Evolutionary conservation across 2,329 filamentous ascomycete species (phyloP), one percentile per base, ranked within the genome.

Genomic region (Aspergillus floridensis): DNA sequence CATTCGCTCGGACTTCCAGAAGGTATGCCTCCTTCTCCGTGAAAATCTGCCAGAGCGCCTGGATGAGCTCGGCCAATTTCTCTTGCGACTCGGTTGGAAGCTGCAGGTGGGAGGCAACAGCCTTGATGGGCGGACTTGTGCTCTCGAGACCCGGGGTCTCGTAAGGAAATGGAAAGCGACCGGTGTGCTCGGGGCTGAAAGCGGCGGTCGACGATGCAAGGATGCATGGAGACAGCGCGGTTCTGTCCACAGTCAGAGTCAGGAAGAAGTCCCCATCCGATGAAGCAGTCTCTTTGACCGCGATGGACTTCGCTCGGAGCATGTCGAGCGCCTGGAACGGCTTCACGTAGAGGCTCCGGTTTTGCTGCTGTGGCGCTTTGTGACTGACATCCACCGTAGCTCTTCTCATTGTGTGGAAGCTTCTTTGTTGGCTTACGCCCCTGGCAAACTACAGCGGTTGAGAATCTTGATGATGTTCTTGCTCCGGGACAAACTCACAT

Each of bases 171-270:
- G 88, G 83, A 63, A 90, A 87, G 48, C 76, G 82, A 56, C 78
- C 79, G 3, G 82, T 77, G 24, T 76, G 74, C 49, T 78, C 68
- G 12, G 78, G 71, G n/a, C 78, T 68, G 21, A 77, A 76, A 7
- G 80, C 70, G 4, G 79, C 73, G 7, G 77, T 80, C 5, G 84
- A 81, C 1, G 88, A 85, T 10, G 82, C 83, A 59, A 88, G 79
- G 49, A 92, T 82, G 67, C 86, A 88, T 2, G 88, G 89, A 8
- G 80, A 84, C 53, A 84, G 79, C 16, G 81, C 79, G 12, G 82
- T 81, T 53, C 90, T 84, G 71, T 91, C 87, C 52, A 92, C 79
- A 4, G 84, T 84, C 56, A 93, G 80, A 41, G 84, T 85, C 11
- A 92, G 68, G 49, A 86, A 83, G 59, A 81, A 79, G 32, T 79